A percentile compares a stretch with the other conserved stretches of the same genome.
phyloP scores from a whole-genome alignment of 1,139 yeast species.

The Candida albicans region DNA sequence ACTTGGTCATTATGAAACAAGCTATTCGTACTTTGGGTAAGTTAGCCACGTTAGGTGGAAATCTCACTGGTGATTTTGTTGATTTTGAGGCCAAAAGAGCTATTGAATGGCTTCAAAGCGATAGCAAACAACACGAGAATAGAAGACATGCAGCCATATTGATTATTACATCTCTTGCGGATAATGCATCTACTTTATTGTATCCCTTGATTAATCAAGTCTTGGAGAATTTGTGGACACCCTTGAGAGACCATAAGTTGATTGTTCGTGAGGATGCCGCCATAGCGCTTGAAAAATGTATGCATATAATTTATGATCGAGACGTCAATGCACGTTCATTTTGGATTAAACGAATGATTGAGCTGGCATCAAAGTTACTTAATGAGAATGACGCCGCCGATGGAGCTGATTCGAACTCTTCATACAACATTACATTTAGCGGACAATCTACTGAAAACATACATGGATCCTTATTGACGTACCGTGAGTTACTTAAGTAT shows the following conservation, averaged over 20 bases:
- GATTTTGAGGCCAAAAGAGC: slow-evolving; percentile 90
- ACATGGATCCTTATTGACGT: slow-evolving; percentile 84
- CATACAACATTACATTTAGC: slow-evolving; percentile 27
- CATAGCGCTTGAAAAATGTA: slow-evolving; percentile 71
- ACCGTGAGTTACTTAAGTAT: slow-evolving; percentile 75
- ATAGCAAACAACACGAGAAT: slow-evolving; percentile 72
- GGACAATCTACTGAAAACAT: slow-evolving; percentile 59
- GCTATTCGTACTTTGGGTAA: slow-evolving; percentile 88
- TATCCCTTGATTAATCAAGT: slow-evolving; percentile 78
- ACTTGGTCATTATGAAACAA: slow-evolving; percentile 77
- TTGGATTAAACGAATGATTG: slow-evolving; percentile 74
- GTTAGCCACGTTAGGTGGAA: slow-evolving; percentile 85
- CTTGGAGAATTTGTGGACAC: slow-evolving; percentile 83
- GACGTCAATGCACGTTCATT: slow-evolving; percentile 68
- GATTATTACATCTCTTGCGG: slow-evolving; percentile 79
- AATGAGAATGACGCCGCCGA: slow-evolving; percentile 22
- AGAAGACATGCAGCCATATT: slow-evolving; percentile 90
- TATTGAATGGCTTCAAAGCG: slow-evolving; percentile 83
- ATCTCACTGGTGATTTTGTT: slow-evolving; percentile 87
- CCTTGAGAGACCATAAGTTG: slow-evolving; percentile 74
- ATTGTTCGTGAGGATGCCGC: slow-evolving; percentile 84
- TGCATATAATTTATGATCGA: slow-evolving; percentile 74
- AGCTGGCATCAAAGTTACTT: slow-evolving; percentile 49
- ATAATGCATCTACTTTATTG: slow-evolving; percentile 81
- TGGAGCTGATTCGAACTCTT: slow-evolving; percentile 8